These are phyloP conservation scores for Rubus parviflorus DNA, from an alignment of 306 rosid species.

Conservation along the genomic window DNA sequence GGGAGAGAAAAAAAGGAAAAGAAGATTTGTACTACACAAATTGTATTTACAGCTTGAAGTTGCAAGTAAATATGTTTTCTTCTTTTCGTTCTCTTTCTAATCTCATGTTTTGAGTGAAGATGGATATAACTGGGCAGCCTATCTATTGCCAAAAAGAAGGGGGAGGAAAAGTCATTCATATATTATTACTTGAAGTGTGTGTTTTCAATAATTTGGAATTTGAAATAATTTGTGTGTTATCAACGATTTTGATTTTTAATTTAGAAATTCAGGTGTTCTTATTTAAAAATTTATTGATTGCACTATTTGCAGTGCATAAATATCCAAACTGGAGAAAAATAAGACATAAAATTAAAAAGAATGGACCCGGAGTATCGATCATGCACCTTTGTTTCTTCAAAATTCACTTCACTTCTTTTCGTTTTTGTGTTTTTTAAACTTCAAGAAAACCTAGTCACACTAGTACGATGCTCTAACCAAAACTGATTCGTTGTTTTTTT, in stretches of 20 bases:
- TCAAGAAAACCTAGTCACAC: not conserved
- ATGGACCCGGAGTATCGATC: too few species aligned
- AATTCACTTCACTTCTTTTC: not conserved
- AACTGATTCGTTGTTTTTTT: too few species aligned
- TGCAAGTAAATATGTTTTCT: conserved; percentile 28
- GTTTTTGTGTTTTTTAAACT: not conserved
- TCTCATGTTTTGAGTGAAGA: conserved; percentile 9
- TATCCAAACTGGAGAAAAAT: not conserved
- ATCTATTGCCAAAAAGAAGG: conserved; percentile 7
- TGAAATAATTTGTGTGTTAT: not conserved
- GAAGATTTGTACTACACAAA: conserved; percentile 4
- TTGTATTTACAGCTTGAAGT: conserved; percentile 30
- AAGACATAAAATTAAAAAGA: too few species aligned
- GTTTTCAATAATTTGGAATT: not conserved
- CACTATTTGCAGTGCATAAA: not conserved
- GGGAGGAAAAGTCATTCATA: not conserved
- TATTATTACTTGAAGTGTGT: not conserved
- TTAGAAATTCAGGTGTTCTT: not conserved
- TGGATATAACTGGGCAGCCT: not conserved
- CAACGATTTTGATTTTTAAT: not conserved
- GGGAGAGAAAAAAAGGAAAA: too few species aligned
- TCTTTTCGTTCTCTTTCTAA: conserved; percentile 9
- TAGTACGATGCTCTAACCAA: too few species aligned
- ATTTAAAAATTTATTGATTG: not conserved
- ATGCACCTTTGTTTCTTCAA: not conserved